These are phyloP conservation scores for Candida sphagnicola DNA, from an alignment of 805 yeast species.

Conservation along the genomic window DNA sequence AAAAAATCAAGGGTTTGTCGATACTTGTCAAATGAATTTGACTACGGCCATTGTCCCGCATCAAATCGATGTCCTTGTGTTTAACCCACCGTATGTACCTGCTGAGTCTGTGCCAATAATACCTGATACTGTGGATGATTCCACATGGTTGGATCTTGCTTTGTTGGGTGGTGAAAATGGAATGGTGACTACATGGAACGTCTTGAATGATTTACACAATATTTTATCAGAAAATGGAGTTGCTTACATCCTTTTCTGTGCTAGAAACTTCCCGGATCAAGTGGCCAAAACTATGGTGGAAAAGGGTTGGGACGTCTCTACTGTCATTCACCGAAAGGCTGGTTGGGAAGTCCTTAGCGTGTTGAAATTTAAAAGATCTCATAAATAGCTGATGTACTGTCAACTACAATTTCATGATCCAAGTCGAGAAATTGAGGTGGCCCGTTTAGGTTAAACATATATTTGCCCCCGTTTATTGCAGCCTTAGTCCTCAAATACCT, in stretches of 20 bases:
- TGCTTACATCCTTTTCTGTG: slow-evolving; percentile 90
- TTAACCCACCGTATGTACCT: slow-evolving; percentile 98
- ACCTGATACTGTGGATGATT: slow-evolving; percentile 45
- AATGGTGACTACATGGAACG: slow-evolving; percentile 73
- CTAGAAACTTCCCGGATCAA: slow-evolving; percentile 73
- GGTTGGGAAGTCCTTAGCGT: slow-evolving; percentile 94
- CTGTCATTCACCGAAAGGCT: slow-evolving; percentile 70
- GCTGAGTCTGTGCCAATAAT: slow-evolving; percentile 66
- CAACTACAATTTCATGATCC: no score
- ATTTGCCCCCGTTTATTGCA: no score
- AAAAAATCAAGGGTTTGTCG: slow-evolving; percentile 10
- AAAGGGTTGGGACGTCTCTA: slow-evolving; percentile 50
- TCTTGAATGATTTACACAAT: slow-evolving; percentile 51
- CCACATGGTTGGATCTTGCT: slow-evolving; percentile 84
- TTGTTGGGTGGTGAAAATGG: slow-evolving; percentile 87
- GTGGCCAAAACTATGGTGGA: slow-evolving; percentile 48
- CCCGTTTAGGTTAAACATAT: no score
- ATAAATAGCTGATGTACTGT: no score
- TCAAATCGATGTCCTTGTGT: slow-evolving; percentile 67
- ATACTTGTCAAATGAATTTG: slow-evolving; percentile 51
- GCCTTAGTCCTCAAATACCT: no score
- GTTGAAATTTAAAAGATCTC: slow-evolving; percentile 52
- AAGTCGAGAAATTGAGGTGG: no score
- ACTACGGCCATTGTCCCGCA: slow-evolving; percentile 44
- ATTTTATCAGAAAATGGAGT: slow-evolving; percentile 59